These are phyloP conservation scores for Kondoa malvinella DNA, from an alignment of 768 basidiomycete genomes.

Conservation along the genomic window DNA sequence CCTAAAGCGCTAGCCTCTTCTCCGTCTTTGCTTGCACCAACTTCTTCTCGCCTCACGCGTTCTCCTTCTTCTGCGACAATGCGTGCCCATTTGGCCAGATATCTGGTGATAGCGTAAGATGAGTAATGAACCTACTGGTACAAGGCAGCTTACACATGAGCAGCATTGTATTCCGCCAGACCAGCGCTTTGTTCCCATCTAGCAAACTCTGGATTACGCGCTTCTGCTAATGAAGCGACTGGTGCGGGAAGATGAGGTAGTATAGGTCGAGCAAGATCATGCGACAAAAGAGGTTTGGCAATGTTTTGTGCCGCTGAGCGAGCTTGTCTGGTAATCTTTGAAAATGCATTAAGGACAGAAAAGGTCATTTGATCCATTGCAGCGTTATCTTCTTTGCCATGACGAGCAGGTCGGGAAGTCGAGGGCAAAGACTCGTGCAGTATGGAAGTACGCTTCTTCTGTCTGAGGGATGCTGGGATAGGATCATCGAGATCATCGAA, in stretches of 20 bases:
- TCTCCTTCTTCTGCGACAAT: conserved; percentile 92
- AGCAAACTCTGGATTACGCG: conserved; percentile 39
- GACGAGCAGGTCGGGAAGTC: neutral
- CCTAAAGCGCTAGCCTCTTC: conserved; percentile 44
- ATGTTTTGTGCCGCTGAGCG: conserved; percentile 57
- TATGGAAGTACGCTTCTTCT: conserved; percentile 46
- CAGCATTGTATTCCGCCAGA: conserved; percentile 90
- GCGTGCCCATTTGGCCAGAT: conserved; percentile 89
- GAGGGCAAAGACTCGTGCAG: conserved; percentile 54
- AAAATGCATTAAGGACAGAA: conserved; percentile 70
- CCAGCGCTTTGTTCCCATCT: conserved; percentile 86
- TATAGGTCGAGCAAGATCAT: conserved; percentile 88
- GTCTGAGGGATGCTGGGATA: conserved; percentile 33
- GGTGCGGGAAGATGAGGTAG: conserved; percentile 91
- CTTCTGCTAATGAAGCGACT: conserved; percentile 72
- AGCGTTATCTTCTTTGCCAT: conserved; percentile 12
- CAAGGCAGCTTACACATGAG: too few relatives aligned
- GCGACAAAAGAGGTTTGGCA: conserved; percentile 84
- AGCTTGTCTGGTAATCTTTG: conserved; percentile 54
- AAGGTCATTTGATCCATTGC: conserved; percentile 28
- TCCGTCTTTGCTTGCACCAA: conserved; percentile 32
- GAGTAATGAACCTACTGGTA: too few relatives aligned
- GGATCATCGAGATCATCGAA: conserved; percentile 32
- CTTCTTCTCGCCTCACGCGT: conserved; percentile 62
- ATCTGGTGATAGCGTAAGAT: too few relatives aligned